Conservation (phyloP, 2,329 filamentous ascomycete species). For the Penicillium sp. region DNA sequence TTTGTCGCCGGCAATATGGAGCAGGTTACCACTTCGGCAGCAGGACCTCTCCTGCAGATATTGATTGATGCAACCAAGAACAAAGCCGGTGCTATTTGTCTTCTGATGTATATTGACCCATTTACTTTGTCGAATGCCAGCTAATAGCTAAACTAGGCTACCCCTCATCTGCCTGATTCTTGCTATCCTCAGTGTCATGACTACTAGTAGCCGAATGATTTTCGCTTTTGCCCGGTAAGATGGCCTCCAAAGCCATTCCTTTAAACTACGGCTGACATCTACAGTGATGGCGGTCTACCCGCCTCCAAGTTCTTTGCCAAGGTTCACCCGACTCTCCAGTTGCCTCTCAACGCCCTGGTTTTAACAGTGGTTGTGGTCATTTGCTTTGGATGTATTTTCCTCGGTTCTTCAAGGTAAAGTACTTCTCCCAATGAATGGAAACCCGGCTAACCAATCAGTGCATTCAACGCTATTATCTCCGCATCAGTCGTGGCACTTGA, state of each 20-base stretch:
- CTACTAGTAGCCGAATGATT: constrained; percentile 37
- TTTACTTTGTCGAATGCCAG: background rate
- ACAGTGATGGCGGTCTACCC: constrained; percentile 65
- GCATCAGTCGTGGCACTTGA: constrained; percentile 71
- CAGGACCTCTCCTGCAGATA: constrained; percentile 62
- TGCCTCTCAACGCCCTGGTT: constrained; percentile 66
- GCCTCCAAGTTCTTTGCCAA: constrained; percentile 59
- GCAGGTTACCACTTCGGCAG: constrained; percentile 54
- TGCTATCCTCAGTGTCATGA: constrained; percentile 35
- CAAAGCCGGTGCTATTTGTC: constrained; percentile 60
- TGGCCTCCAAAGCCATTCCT: background rate
- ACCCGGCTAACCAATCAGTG: constrained; percentile 39
- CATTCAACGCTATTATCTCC: constrained; percentile 70
- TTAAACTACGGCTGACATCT: background rate
- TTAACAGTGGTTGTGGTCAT: constrained; percentile 63
- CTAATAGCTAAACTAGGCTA: constrained; percentile 24
- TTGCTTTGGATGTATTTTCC: constrained; percentile 67
- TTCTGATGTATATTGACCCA: constrained; percentile 53
- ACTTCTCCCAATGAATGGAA: background rate
- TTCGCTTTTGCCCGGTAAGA: constrained; percentile 35
- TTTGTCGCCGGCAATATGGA: constrained; percentile 62
- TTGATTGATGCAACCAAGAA: constrained; percentile 63
- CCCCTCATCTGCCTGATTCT: constrained; percentile 34
- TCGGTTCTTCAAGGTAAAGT: constrained; percentile 54
- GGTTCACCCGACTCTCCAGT: constrained; percentile 60